These are phyloP conservation scores for Penicillium sp. DNA, from an alignment of 2,329 filamentous ascomycete genomes.

Conservation along the genomic window DNA sequence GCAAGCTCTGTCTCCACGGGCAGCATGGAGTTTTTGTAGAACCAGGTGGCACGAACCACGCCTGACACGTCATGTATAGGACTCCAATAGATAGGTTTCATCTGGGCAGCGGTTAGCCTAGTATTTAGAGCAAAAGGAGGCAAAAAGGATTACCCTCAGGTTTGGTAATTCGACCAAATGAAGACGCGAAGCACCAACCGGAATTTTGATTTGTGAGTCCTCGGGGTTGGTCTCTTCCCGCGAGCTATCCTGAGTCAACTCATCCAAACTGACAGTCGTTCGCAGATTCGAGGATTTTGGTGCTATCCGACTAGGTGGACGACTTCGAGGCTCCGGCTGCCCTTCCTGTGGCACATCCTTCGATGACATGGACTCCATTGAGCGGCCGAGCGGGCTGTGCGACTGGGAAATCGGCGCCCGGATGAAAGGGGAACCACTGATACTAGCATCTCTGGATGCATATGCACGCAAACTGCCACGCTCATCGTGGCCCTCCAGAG, in stretches of 20 bases:
- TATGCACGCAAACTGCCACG: constrained; percentile 25
- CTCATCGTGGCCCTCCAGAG: constrained; percentile 20
- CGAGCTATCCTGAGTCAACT: constrained; percentile 14
- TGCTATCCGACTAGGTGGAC: constrained; percentile 10
- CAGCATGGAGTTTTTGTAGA: constrained; percentile 92
- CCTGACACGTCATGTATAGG: constrained; percentile 84
- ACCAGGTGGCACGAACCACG: constrained; percentile 89
- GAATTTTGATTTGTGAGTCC: constrained; percentile 57
- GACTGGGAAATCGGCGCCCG: constrained; percentile 38
- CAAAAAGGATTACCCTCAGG: constrained; percentile 46
- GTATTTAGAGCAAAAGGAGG: not conserved
- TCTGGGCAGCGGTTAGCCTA: constrained; percentile 48
- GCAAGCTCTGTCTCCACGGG: constrained; percentile 82
- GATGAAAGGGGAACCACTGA: constrained; percentile 50
- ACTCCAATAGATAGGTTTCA: constrained; percentile 98
- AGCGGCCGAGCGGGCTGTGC: constrained; percentile 31
- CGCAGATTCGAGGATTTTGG: constrained; percentile 30
- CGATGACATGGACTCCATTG: constrained; percentile 27
- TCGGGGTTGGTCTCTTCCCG: constrained; percentile 25
- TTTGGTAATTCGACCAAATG: constrained; percentile 83
- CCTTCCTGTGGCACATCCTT: constrained; percentile 22
- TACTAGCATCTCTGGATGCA: constrained; percentile 36
- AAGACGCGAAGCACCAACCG: constrained; percentile 84
- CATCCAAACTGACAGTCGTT: constrained; percentile 24
- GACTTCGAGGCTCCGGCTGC: constrained; percentile 19